phyloP scores from a whole-genome alignment of 345 rosid genomes.

The Gossypium bickii region DNA sequence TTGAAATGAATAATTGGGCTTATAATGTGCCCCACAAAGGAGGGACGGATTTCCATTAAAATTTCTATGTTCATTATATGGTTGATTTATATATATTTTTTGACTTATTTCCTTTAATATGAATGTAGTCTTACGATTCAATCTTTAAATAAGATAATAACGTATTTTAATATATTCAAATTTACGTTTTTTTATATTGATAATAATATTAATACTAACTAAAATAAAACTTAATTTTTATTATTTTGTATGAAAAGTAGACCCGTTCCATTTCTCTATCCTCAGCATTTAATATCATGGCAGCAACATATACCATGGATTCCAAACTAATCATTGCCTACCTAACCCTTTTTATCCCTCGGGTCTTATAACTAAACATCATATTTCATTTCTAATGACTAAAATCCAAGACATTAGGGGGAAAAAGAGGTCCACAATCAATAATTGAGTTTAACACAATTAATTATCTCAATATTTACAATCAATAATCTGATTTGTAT shows the following conservation, averaged over 20 bases:
- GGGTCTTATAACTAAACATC: not conserved
- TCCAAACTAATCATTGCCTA: not conserved
- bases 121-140: fast-evolving
- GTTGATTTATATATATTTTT: too few relatives aligned
- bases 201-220: fast-evolving
- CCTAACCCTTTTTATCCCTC: not conserved
- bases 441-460: too few relatives aligned
- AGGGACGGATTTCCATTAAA: not conserved
- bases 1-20: slow-evolving; percentile 1
- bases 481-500: too few relatives aligned
- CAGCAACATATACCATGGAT: not conserved
- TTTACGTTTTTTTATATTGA: fast-evolving
- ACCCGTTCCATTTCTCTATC: not conserved
- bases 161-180: fast-evolving
- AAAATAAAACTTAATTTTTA: fast-evolving
- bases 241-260: not conserved
- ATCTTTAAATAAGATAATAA: too few relatives aligned
- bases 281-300: not conserved
- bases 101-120: too few relatives aligned
- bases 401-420: too few relatives aligned
- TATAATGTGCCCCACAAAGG: not conserved
- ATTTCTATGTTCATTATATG: too few relatives aligned
- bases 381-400: not conserved
- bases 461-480: too few relatives aligned
- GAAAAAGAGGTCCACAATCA: too few relatives aligned